Conservation (phyloP, 2,329 filamentous ascomycete species). For the Sarocladium oryzae region DNA sequence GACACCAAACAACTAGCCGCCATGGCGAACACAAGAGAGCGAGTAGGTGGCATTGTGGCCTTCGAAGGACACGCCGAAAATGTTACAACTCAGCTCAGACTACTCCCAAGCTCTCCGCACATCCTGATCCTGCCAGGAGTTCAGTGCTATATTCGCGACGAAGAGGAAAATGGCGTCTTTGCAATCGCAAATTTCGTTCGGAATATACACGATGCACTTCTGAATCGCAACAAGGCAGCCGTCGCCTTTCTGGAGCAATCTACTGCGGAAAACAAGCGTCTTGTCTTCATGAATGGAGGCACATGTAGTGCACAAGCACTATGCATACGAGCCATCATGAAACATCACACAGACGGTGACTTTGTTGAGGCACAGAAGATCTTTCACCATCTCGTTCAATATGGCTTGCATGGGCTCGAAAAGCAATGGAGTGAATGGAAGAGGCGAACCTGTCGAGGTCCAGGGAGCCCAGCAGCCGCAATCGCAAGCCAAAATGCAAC, state of each 20-base stretch:
- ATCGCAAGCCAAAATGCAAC: not conserved
- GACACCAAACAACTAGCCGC: too few relatives aligned
- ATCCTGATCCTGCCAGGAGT: conserved; percentile 50
- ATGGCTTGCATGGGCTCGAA: conserved; percentile 37
- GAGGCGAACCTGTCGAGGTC: not conserved
- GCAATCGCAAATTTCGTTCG: conserved; percentile 30
- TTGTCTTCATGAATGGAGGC: conserved; percentile 57
- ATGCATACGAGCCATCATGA: conserved; percentile 49
- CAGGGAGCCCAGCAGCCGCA: conserved; percentile 9
- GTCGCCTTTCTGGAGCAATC: conserved; percentile 43
- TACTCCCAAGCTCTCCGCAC: conserved; percentile 52
- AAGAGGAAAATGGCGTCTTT: conserved; percentile 16
- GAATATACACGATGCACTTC: conserved; percentile 43
- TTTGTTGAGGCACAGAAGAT: conserved; percentile 41
- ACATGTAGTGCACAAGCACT: conserved; percentile 46
- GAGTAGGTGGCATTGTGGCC: conserved; percentile 44
- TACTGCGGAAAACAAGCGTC: conserved; percentile 38
- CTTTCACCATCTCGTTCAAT: conserved; percentile 44
- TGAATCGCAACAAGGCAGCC: conserved; percentile 41
- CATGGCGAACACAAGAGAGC: conserved; percentile 20
- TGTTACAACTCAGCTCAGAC: conserved; percentile 51
- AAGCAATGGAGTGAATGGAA: conserved; percentile 15
- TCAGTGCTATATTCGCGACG: conserved; percentile 35
- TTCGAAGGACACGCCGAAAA: conserved; percentile 51
- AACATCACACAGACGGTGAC: conserved; percentile 44